A percentile compares a stretch with the other conserved stretches of the same genome.
Evolutionary conservation across 345 rosid genomes (phyloP).

Genomic region (Rhodomyrtus tomentosa): DNA sequence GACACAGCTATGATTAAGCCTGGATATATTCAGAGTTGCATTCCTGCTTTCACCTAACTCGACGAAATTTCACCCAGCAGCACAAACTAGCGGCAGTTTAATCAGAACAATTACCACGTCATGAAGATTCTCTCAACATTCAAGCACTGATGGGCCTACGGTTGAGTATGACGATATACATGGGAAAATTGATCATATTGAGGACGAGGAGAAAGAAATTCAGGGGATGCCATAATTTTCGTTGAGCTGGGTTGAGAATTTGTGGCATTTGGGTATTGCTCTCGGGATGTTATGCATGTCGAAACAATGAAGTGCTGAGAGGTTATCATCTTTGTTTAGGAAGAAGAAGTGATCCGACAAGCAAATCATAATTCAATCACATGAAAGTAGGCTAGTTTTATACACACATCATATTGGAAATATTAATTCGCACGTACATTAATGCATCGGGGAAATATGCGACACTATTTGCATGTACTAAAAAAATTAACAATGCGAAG

Average conservation of each 20-base stretch:
- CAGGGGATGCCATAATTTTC: constrained; percentile 16
- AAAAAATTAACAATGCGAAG: not conserved
- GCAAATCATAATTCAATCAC: not conserved
- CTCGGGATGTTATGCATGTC: not conserved
- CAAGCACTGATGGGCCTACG: not conserved
- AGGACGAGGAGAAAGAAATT: constrained; percentile 14
- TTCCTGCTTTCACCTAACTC: not conserved
- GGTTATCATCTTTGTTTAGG: not conserved
- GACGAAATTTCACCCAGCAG: not conserved
- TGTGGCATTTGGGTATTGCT: not conserved
- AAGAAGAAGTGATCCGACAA: not conserved
- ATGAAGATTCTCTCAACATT: not conserved
- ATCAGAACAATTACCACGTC: not conserved
- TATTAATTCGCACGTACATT: not conserved
- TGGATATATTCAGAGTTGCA: not conserved
- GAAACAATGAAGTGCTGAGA: not conserved
- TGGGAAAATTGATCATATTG: not conserved
- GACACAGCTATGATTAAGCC: too few species aligned
- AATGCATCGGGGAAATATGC: too few species aligned
- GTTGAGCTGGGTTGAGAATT: too few species aligned
- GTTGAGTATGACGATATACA: constrained; percentile 21
- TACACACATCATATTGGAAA: not conserved
- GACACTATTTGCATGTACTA: too few species aligned
- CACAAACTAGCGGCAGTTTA: not conserved
- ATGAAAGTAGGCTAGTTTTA: not conserved